These are phyloP conservation scores for Chalciporus sp. DNA, from an alignment of 1,284 basidiomycete species.

Conservation along the genomic window DNA sequence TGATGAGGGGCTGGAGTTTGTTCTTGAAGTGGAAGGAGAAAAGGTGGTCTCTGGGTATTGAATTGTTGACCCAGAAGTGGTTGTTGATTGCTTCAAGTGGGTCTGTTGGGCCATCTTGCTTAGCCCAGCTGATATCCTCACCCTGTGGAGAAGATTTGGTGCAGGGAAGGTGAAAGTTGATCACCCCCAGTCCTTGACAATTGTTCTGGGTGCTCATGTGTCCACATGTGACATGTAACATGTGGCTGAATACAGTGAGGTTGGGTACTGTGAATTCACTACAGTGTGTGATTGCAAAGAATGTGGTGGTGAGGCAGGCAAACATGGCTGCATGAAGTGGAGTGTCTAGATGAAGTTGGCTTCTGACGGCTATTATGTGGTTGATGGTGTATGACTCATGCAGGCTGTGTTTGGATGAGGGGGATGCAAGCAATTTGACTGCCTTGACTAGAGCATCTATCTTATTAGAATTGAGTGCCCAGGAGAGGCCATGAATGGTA, in stretches of 20 bases:
- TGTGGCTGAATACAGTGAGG: conserved; percentile 28
- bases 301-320: no score
- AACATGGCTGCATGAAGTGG: no score
- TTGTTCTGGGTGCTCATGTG: background rate
- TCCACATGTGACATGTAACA: conserved; percentile 20
- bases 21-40: conserved; percentile 6
- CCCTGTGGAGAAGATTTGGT: background rate
- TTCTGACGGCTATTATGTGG: no score
- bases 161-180: background rate
- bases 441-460: no score
- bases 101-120: conserved; percentile 31
- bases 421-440: no score
- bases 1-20: background rate
- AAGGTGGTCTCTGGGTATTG: conserved; percentile 15
- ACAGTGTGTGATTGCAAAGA: no score
- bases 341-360: no score
- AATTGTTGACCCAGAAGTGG: conserved; percentile 37
- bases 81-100: conserved; percentile 27
- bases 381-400: no score
- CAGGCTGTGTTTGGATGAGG: no score
- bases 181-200: background rate
- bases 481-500: no score
- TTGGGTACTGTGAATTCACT: conserved; percentile 39
- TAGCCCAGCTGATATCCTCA: conserved; percentile 26
- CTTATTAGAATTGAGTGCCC: no score